A percentile compares a stretch with the other conserved stretches of the same genome.
phyloP scores from a whole-genome alignment of 2,329 filamentous ascomycete species.

The Microsporum ferrugineum region DNA sequence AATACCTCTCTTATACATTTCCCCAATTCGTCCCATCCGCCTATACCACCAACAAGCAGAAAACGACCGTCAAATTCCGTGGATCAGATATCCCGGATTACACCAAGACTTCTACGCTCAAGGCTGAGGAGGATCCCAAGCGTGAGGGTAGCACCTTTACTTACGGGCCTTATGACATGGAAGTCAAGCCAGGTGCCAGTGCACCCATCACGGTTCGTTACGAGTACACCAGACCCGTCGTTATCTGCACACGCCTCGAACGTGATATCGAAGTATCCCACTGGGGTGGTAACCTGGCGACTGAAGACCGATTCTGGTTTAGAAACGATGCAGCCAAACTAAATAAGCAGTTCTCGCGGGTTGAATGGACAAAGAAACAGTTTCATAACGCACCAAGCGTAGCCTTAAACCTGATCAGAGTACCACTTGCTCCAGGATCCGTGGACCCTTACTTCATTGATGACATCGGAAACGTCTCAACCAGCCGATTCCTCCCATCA shows the following conservation, averaged over 20 bases:
- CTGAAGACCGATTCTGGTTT: slow-evolving; percentile 86
- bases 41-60: slow-evolving; percentile 82
- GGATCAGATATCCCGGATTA: slow-evolving; percentile 71
- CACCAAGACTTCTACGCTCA: slow-evolving; percentile 55
- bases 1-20: slow-evolving; percentile 78
- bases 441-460: slow-evolving; percentile 89
- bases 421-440: slow-evolving; percentile 68
- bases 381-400: slow-evolving; percentile 68
- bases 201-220: slow-evolving; percentile 72
- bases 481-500: slow-evolving; percentile 63
- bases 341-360: slow-evolving; percentile 59
- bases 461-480: slow-evolving; percentile 93
- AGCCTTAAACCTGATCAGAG: slow-evolving; percentile 69
- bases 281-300: slow-evolving; percentile 93
- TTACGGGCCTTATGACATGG: slow-evolving; percentile 72
- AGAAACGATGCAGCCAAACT: slow-evolving; percentile 76
- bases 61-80: slow-evolving; percentile 89
- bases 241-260: slow-evolving; percentile 66
- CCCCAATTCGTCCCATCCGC: slow-evolving; percentile 73
- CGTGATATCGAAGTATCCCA: slow-evolving; percentile 92
- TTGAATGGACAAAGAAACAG: slow-evolving; percentile 59
- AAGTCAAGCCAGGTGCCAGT: slow-evolving; percentile 63
- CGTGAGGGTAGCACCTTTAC: slow-evolving; percentile 77
- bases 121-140: slow-evolving; percentile 56
- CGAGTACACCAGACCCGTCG: slow-evolving; percentile 88